These are phyloP conservation scores for Vaccinium darrowii DNA, from an alignment of 148 eudicot genomes.

Conservation along the genomic window DNA sequence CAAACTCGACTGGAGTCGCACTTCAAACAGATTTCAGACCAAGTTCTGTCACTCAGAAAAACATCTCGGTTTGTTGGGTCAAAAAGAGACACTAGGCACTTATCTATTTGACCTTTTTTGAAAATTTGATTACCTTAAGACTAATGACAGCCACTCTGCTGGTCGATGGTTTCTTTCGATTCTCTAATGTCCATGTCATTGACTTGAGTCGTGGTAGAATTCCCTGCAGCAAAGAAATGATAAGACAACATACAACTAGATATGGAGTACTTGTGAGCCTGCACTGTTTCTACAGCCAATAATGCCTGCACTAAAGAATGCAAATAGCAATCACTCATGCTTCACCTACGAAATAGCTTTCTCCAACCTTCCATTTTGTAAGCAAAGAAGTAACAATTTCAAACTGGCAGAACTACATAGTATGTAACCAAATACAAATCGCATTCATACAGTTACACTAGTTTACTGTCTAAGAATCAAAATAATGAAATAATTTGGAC, in stretches of 20 bases:
- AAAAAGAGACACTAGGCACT: conserved; percentile 6
- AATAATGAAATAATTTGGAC: neutral
- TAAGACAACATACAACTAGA: neutral
- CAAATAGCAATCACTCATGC: neutral
- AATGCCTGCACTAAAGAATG: neutral
- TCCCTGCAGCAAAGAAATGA: conserved; percentile 22
- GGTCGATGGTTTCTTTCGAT: conserved; percentile 3
- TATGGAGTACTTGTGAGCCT: neutral
- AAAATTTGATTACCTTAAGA: conserved; percentile 25
- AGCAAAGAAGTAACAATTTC: neutral
- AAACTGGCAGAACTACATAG: neutral
- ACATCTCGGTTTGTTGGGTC: neutral
- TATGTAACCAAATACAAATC: too few relatives aligned
- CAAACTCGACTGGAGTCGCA: neutral
- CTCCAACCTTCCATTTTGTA: neutral
- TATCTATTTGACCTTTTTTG: neutral
- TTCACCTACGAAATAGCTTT: neutral
- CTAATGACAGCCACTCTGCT: conserved; percentile 26
- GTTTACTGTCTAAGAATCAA: neutral
- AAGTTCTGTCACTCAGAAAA: neutral
- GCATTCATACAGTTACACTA: neutral
- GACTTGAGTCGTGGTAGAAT: conserved; percentile 33
- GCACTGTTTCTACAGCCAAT: neutral
- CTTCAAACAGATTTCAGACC: neutral
- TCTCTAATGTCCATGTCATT: conserved; percentile 36